Percentiles rank a stretch among this genome's conserved stretches.
These are phyloP conservation scores for Metschnikowia vanudenii DNA, from an alignment of 805 yeast species.

Conservation along the genomic window DNA sequence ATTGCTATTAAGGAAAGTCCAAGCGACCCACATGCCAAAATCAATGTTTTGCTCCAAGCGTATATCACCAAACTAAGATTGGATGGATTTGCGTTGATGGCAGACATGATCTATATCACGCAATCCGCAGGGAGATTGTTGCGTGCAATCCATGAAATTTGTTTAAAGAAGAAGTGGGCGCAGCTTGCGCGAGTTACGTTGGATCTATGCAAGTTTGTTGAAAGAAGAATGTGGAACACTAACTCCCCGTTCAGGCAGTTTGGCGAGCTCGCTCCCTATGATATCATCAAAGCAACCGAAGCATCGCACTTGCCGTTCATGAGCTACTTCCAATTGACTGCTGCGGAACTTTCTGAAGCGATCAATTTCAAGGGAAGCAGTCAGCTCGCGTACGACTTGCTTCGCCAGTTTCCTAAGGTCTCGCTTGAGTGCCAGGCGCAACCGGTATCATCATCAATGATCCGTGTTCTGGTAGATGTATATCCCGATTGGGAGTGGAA, in stretches of 20 bases:
- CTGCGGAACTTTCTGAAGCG: conserved; percentile 81
- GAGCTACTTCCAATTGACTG: conserved; percentile 65
- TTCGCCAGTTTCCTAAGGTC: conserved; percentile 73
- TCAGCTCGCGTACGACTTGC: conserved; percentile 51
- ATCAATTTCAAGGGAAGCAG: conserved; percentile 71
- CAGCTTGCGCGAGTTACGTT: conserved; percentile 54
- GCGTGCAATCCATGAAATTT: conserved; percentile 81
- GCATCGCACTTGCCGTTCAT: conserved; percentile 80
- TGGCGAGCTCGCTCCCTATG: conserved; percentile 59
- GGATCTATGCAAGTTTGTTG: conserved; percentile 76
- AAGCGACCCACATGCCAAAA: conserved; percentile 72
- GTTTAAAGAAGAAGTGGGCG: conserved; percentile 71
- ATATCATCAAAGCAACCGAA: conserved; percentile 72
- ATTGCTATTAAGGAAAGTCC: conserved; percentile 77
- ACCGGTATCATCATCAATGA: conserved; percentile 71
- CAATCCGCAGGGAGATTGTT: conserved; percentile 90
- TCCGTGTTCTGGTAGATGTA: conserved; percentile 65
- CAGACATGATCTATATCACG: conserved; percentile 90
- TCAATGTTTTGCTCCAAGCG: conserved; percentile 77
- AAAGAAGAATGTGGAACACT: conserved; percentile 77
- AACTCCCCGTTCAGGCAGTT: conserved; percentile 87
- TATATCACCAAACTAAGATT: conserved; percentile 74
- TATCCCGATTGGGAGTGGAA: conserved; percentile 83
- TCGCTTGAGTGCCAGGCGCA: conserved; percentile 59
- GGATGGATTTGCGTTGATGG: conserved; percentile 86